Evolutionary conservation across 371 early-diverging fungal genomes (phyloP).

Genomic region (Mortierella sp.): DNA sequence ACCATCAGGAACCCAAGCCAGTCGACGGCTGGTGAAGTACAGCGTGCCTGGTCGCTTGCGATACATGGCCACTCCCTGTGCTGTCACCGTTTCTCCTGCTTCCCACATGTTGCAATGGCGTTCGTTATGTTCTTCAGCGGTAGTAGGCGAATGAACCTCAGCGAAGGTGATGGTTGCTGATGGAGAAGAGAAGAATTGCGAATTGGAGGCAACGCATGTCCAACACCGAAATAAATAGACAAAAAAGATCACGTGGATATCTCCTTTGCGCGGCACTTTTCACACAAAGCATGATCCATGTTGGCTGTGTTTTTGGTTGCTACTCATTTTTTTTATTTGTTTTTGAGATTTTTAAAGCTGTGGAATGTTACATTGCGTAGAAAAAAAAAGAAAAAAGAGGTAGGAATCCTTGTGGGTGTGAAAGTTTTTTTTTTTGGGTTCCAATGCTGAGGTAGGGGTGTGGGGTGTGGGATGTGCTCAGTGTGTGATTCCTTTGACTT

Average conservation of each 20-base stretch:
- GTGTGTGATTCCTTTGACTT: neutral
- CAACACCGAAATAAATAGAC: neutral
- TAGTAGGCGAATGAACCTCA: neutral
- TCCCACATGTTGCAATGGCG: slow-evolving; percentile 63
- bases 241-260: neutral
- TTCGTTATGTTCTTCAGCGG: neutral
- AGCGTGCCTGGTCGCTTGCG: slow-evolving; percentile 68
- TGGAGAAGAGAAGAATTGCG: neutral
- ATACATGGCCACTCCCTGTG: slow-evolving; percentile 64
- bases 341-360: slow-evolving; percentile 3
- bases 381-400: neutral
- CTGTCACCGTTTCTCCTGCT: slow-evolving; percentile 67
- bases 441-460: neutral
- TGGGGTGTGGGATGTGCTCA: neutral
- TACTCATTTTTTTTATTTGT: slow-evolving; percentile 6
- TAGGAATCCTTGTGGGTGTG: neutral
- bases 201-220: slow-evolving; percentile 4
- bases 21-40: slow-evolving; percentile 67
- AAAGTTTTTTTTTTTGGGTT: neutral
- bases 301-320: neutral
- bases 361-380: neutral
- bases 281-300: neutral
- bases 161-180: neutral
- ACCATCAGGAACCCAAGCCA: slow-evolving; percentile 70
- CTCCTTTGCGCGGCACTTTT: neutral